These are phyloP conservation scores for Dorcoceras hygrometricum DNA, from an alignment of 257 asterid genomes.

Conservation along the genomic window DNA sequence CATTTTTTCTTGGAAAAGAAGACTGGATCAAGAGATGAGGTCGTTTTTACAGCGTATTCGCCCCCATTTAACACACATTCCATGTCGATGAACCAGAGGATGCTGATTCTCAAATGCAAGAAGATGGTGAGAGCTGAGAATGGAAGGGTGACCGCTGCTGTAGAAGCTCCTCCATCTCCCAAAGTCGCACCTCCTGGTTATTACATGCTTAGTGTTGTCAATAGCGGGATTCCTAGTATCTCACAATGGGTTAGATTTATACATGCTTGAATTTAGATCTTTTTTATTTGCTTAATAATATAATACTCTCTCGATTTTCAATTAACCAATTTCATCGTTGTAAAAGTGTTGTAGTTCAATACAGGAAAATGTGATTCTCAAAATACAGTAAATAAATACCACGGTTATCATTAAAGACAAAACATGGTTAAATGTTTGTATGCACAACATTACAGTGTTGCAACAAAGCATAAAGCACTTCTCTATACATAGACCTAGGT, in stretches of 20 bases:
- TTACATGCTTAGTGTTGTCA: constrained; percentile 59
- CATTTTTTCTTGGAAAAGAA: constrained; percentile 28
- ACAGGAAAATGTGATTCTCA: no score
- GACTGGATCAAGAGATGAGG: constrained; percentile 12
- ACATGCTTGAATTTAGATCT: constrained; percentile 22
- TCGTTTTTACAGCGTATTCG: constrained; percentile 41
- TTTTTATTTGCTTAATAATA: no score
- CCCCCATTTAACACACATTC: constrained; percentile 68
- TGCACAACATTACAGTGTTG: no score
- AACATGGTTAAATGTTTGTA: no score
- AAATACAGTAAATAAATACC: no score
- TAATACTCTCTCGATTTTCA: no score
- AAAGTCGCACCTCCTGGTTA: constrained; percentile 65
- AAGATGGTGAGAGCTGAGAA: constrained; percentile 26
- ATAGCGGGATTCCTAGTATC: constrained; percentile 52
- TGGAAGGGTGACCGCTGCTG: constrained; percentile 41
- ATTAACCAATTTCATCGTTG: no score
- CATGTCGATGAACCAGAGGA: constrained; percentile 60
- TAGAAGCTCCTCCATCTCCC: constrained; percentile 59
- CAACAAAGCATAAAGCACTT: background rate
- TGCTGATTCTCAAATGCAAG: constrained; percentile 46
- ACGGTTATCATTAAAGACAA: background rate
- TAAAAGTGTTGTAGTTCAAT: no score
- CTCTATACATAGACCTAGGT: background rate
- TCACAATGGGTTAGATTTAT: constrained; percentile 58